Base-by-base conservation (phyloP, 306 rosid species). In the Carpinus fangiana region DNA sequence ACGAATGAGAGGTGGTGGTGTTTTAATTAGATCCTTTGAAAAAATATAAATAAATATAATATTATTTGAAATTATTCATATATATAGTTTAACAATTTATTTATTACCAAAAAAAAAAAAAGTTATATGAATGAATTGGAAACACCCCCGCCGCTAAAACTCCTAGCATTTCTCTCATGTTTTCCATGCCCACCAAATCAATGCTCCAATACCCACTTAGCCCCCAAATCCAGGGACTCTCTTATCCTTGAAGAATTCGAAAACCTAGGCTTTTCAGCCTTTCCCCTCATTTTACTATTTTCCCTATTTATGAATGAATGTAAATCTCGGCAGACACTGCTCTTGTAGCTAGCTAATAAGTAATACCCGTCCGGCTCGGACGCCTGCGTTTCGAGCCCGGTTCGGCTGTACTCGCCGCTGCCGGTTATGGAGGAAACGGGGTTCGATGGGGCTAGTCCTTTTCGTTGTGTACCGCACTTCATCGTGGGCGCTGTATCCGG, bases 401-500 rank as follows among this genome's bases (percentile, higher is more conserved):
- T 28, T 71, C n/a, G 47, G 55, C 78, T 54, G 21, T 75, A 7
- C 17, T 23, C n/a, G n/a, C n/a, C n/a, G n/a, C n/a, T 69, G 43
- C 76, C 16, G 10, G 57, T 67, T 51, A 89, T 87, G 93, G 90
- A 84, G 55, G 67, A 64, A 72, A 74, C 34, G 55, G 77, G 68
- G 72, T 64, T 79, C 56, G 69, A 81, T 75, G 71, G 64, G 47
- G 75, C 56, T 62, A 62, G 52, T 38, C 46, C 81, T 48, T 82
- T 83, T 83, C 86, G 79, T 34, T 75, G 36, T 72, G 43, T 85
- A 0, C 77, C 89, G 21, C 87, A 81, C 53, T 79, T 81, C 61
- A 17, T 88, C 64, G 45, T 81, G 10, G 76, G 78, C 75, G 84
- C 84, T 64, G 54, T 88, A 47, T 89, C 81, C 76, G 82, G 78